Evolutionary conservation across 345 rosid species (phyloP).

Genomic region (Excoecaria cochinchinensis): DNA sequence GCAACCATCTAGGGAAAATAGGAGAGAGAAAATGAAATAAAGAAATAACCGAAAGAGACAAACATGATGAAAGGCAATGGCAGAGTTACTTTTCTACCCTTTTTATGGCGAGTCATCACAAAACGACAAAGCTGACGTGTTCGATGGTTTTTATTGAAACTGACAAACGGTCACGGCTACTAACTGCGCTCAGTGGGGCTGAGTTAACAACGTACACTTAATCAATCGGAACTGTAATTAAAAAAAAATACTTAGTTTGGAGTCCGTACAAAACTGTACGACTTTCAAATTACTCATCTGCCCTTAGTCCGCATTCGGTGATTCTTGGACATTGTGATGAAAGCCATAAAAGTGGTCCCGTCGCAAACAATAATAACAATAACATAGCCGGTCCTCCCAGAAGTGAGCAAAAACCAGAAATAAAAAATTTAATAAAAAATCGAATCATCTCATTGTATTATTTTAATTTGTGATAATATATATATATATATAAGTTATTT

Average conservation of each 20-base stretch:
- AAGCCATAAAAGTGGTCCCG: no score
- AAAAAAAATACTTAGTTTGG: no score
- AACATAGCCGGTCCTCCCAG: no score
- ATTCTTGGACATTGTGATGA: background rate
- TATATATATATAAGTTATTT: no score
- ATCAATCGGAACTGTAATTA: background rate
- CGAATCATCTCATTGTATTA: no score
- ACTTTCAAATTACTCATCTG: background rate
- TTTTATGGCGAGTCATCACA: background rate
- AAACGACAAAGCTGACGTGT: constrained; percentile 19
- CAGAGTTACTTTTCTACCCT: constrained; percentile 14
- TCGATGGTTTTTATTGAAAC: constrained; percentile 1
- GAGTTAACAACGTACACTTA: constrained; percentile 10
- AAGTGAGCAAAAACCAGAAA: no score
- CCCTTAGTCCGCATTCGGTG: background rate
- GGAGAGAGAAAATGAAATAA: background rate
- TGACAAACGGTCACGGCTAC: constrained; percentile 21
- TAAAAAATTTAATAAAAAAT: no score
- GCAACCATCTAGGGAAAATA: background rate
- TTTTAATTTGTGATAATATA: no score
- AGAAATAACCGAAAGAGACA: background rate
- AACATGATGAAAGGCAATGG: background rate
- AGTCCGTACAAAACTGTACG: background rate
- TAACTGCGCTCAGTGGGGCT: constrained; percentile 7
- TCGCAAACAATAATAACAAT: no score